Base-by-base conservation (phyloP, 306 rosid species). In the Benincasa hispida region DNA sequence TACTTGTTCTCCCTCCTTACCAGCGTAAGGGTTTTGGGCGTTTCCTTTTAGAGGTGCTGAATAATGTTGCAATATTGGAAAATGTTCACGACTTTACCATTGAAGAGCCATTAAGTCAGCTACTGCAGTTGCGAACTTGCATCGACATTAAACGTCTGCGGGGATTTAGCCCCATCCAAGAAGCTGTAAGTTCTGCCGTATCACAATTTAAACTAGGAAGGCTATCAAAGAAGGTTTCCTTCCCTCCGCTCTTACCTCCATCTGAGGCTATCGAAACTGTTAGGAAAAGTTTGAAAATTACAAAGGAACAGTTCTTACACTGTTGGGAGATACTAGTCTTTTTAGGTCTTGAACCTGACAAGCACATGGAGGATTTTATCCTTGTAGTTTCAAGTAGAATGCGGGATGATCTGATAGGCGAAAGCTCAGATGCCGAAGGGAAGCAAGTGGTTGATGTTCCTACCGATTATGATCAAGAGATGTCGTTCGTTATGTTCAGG, bases 241-340 rank as follows among this genome's bases (percentile, higher is more conserved):
- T 76, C 84, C 90, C 90, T 74, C 87, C 85, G 5, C 86, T 90
- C 35, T 35, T 78, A 69, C 97, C 99, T 21, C 83, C 95, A 56
- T 21, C 80, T n/a, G 75, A 80, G 68, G 88, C 79, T 17, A 72
- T 84, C 56, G 93, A 85, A 69, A 85, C 86, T 76, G 98, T 88
- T 32, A 83, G 88, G 73, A 85, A 80, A 81, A 79, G 73, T 80
- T 83, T 94, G 79, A 94, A 92, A 85, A 92, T 94, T 32, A 92
- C 87, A 79, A 92, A 86, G 86, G 88, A 89, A 86, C 99, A 94
- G 75, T 88, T 90, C 81, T 87, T 92, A 72, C 89, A 83, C 77
- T 94, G 99, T 77, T 94, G 99, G 99, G 97, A 94, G 88, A 88
- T 92, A 75, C 80, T 90, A 82, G 79, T 94, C 81, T 92, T 84